These are phyloP conservation scores for Gossypioides kirkii DNA, from an alignment of 345 rosid genomes.

Conservation along the genomic window DNA sequence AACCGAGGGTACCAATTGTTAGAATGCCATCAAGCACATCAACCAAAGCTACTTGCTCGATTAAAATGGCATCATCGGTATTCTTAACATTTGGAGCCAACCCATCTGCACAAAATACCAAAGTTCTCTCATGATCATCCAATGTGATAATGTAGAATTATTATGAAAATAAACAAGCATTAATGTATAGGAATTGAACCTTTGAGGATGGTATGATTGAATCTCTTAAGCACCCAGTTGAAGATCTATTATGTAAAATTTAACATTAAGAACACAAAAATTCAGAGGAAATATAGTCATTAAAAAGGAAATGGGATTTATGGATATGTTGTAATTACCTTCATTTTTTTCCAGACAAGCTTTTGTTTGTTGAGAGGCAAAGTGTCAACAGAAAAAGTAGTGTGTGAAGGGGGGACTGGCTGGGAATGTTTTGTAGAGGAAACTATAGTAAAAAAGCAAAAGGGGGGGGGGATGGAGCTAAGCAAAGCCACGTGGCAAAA, in stretches of 20 bases:
- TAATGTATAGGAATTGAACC: constrained; percentile 31
- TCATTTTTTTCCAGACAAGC: constrained; percentile 29
- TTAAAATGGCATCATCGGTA: constrained; percentile 37
- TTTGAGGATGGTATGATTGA: constrained; percentile 53
- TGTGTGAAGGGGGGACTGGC: not conserved
- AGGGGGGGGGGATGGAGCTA: constrained; percentile 12
- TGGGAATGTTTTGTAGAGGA: not conserved
- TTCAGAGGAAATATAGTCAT: not conserved
- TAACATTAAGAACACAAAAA: constrained; percentile 11
- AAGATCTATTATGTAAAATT: constrained; percentile 45
- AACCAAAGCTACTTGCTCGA: constrained; percentile 53
- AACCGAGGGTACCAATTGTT: constrained; percentile 85
- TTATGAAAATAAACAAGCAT: not conserved
- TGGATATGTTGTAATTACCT: constrained; percentile 28
- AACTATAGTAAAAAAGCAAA: not conserved
- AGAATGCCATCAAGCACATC: constrained; percentile 73
- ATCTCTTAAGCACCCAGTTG: constrained; percentile 79
- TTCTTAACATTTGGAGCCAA: constrained; percentile 42
- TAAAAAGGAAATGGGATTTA: not conserved
- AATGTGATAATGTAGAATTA: not conserved
- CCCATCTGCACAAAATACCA: constrained; percentile 31
- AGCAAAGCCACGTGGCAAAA: constrained; percentile 36
- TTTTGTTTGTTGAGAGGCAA: constrained; percentile 9
- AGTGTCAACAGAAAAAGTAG: not conserved
- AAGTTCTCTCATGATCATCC: not conserved